Base-by-base conservation (phyloP, 1,139 yeast genomes). In the Geotrichum carabidarum region DNA sequence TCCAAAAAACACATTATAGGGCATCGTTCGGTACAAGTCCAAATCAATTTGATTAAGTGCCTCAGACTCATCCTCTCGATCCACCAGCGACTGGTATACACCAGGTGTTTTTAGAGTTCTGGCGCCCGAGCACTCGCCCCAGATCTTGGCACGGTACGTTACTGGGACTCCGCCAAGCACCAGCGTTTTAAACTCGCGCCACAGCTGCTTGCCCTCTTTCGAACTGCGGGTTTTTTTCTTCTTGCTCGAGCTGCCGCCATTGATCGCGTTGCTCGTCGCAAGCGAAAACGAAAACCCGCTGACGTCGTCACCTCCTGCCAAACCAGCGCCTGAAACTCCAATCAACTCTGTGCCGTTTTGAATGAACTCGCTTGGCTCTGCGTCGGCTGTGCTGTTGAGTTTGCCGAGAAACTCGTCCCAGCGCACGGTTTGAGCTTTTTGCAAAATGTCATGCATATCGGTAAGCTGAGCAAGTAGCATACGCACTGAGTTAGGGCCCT, bases 51-150 rank as follows among this genome's bases (percentile, higher is more conserved):
- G 85, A 15, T 71, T 68, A n/a, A 79, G 70, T 12, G 78, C 74
- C 14, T 69, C 72, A 4, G 60, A 58, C n/a, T 74, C 68, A 6
- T 61, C 57, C 1, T 58, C 54, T n/a, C 54, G 63, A 54, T 46
- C 56, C 17, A 63, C 57, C 37, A 71, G 60, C 14, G 55, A 58
- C 48, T 75, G 76, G 61, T 77, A 81, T 50, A 78, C 79, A 0
- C 83, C 82, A 4, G 83, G 81, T 3, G 75, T 74, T 52, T 71
- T 70, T 4, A 77, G 60, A 51, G 71, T 69, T 56, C 73, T 72
- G 0, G 83, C 81, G 0, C 84, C 84, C 1, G 79, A 74, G 34
- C 82, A 70, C 58, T 81, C 83, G 15, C 76, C 68, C 86, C 85
- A 81, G 17, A 81, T 69, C 46, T 71, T 68, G 32, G 79, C 71